A percentile compares a stretch with the other conserved stretches of the same genome.
Conservation (phyloP, 1,139 yeast species). For the Debaryomyces subglobosus region DNA sequence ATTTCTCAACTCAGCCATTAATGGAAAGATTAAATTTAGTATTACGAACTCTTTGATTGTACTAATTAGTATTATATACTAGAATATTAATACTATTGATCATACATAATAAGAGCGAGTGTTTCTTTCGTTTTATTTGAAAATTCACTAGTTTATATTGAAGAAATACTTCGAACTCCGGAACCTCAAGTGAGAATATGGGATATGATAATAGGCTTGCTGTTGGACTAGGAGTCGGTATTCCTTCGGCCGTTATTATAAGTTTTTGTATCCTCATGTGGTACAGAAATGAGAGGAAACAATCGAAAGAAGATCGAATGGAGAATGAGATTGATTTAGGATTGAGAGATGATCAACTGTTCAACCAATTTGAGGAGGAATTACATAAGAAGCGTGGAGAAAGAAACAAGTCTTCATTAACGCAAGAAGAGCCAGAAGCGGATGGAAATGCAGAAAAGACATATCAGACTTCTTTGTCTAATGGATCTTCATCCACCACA, state of each 20-base stretch:
- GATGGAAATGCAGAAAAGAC: slow-evolving; percentile 9
- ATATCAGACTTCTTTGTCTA: slow-evolving; percentile 12
- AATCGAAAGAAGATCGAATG: slow-evolving; percentile 34
- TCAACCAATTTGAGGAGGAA: slow-evolving; percentile 41
- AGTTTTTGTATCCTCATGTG: slow-evolving; percentile 27
- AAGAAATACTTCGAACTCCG: neutral
- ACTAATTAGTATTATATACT: neutral
- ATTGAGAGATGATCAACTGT: slow-evolving; percentile 42
- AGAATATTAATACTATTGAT: neutral
- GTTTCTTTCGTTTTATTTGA: neutral
- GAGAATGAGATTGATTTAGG: slow-evolving; percentile 40
- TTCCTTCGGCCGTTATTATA: slow-evolving; percentile 38
- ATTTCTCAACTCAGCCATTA: slow-evolving; percentile 8
- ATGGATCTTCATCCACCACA: slow-evolving; percentile 13
- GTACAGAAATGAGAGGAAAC: slow-evolving; percentile 36
- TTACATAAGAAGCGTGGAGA: slow-evolving; percentile 29
- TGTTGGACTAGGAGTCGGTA: slow-evolving; percentile 49
- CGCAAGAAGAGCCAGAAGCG: slow-evolving; percentile 10
- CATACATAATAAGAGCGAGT: neutral
- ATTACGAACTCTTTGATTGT: slow-evolving; percentile 1
- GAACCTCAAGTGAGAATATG: slow-evolving; percentile 17
- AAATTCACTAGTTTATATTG: neutral
- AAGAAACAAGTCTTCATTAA: slow-evolving; percentile 5
- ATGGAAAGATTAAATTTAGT: neutral
- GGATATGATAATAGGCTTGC: slow-evolving; percentile 28